Conservation (phyloP, 2,329 filamentous ascomycete genomes). For the Chaetomium olivaceum region DNA sequence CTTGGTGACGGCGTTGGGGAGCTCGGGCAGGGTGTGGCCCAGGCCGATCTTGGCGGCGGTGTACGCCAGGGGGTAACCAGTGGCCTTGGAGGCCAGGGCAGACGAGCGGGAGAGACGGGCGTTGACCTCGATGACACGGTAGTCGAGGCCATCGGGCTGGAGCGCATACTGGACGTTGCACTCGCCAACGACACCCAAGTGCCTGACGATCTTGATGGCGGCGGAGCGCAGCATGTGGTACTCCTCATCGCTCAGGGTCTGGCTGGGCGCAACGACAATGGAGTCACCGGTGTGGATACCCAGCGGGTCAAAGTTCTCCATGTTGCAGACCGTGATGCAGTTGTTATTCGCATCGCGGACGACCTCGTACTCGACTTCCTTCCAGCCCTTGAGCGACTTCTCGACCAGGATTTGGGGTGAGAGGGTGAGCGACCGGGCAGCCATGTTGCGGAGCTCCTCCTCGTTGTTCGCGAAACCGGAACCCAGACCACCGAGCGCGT, state of each 20-base stretch:
- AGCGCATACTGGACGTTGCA: slow-evolving; percentile 98
- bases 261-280: slow-evolving; percentile 94
- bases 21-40: slow-evolving; percentile 89
- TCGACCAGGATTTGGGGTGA: slow-evolving; percentile 97
- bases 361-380: slow-evolving; percentile 98
- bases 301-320: slow-evolving; percentile 98
- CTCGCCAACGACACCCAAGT: slow-evolving; percentile 95
- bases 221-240: slow-evolving; percentile 99
- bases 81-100: slow-evolving; percentile 95
- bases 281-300: slow-evolving; percentile 98
- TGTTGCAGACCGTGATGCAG: slow-evolving; percentile 98
- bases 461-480: slow-evolving; percentile 94
- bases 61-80: slow-evolving; percentile 94
- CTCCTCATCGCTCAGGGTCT: slow-evolving; percentile 96
- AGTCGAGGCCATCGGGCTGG: slow-evolving; percentile 94
- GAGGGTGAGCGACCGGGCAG: slow-evolving; percentile 86
- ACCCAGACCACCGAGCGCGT: slow-evolving; percentile 91
- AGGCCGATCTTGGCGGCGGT: slow-evolving; percentile 98
- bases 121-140: slow-evolving; percentile 98
- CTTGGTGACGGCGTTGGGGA: slow-evolving; percentile 97
- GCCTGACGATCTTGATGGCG: slow-evolving; percentile 96
- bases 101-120: slow-evolving; percentile 97
- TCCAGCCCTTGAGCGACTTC: slow-evolving; percentile 99
- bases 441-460: slow-evolving; percentile 91
- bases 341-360: slow-evolving; percentile 97